Evolutionary conservation across 2,329 filamentous ascomycete genomes (phyloP), one percentile per base, ranked within the genome.

Genomic region (Grosmannia huntii): DNA sequence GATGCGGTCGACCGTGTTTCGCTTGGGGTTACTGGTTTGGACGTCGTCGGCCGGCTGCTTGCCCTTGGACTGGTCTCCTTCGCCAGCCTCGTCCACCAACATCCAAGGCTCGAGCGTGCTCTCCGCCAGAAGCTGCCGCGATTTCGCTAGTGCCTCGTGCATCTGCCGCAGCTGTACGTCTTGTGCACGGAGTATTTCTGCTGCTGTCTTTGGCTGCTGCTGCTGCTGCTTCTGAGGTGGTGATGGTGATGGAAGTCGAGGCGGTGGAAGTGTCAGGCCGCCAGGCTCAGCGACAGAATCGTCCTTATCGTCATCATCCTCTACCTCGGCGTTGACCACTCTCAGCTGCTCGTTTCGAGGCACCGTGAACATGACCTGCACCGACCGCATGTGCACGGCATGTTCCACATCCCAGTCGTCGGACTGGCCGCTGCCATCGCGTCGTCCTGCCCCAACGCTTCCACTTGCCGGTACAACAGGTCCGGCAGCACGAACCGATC

Each of bases 341-440:
- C 92, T 76, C 62, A 97, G 72, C 64, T 84, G 83, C 64, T 84
- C 83, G 70, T 92, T 87, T 69, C 86, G 90, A 2, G 94, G 92
- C 60, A 96, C 90, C 0, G 92, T 96, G 70, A 96, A 97, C 82
- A 95, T 94, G 67, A 90, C 81, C 70, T 91, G 87, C 61, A 91
- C 87, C 10, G 88, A 75, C 25, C 86, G 73, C 60, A 80, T 80
- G 71, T 89, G 84, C 1, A 86, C 81, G 2, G 87, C 86, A 58
- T 79, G 76, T 68, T 91, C 87, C 46, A 91, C 82, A 64, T 90
- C 87, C 87, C 87, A 89, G 57, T 90, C 86, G 50, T 79, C 77
- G 16, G 62, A 64, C 48, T 64, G 59, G 44, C 62, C 62, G 31
- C 62, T 64, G 44, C 58, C 60, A 23, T 62, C 62, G 12, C 61